phyloP scores from a whole-genome alignment of 2,329 filamentous ascomycete genomes.

The Neurospora sp. region DNA sequence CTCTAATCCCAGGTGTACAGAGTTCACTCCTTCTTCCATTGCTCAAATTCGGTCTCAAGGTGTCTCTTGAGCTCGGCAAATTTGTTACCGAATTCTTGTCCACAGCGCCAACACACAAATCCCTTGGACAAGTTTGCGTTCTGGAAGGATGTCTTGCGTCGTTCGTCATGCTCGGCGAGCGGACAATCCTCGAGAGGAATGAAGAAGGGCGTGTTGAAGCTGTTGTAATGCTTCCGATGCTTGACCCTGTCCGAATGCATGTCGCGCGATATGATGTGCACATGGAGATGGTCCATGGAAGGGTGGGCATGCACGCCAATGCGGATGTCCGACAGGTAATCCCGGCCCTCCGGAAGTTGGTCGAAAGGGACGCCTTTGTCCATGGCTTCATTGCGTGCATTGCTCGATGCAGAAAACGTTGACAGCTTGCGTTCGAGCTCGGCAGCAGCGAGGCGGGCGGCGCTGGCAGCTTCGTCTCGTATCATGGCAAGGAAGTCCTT shows the following conservation, averaged over 20 bases:
- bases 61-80: slow-evolving; percentile 70
- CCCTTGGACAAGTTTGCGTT: slow-evolving; percentile 51
- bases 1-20: neutral
- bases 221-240: slow-evolving; percentile 84
- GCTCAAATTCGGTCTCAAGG: slow-evolving; percentile 46
- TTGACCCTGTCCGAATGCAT: slow-evolving; percentile 62
- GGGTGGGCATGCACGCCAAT: slow-evolving; percentile 79
- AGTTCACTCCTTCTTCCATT: slow-evolving; percentile 34
- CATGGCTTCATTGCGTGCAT: slow-evolving; percentile 54
- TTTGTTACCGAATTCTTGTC: slow-evolving; percentile 58
- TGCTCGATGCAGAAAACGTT: slow-evolving; percentile 50
- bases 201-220: slow-evolving; percentile 79
- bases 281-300: slow-evolving; percentile 84
- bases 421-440: slow-evolving; percentile 67
- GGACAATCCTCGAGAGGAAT: slow-evolving; percentile 73
- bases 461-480: slow-evolving; percentile 46
- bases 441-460: slow-evolving; percentile 56
- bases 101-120: slow-evolving; percentile 79
- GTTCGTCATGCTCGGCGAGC: slow-evolving; percentile 51
- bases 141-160: slow-evolving; percentile 44
- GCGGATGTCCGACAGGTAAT: slow-evolving; percentile 67
- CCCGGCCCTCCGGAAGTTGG: slow-evolving; percentile 57
- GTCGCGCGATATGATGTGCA: slow-evolving; percentile 79
- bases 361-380: slow-evolving; percentile 53
- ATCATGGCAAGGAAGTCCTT: slow-evolving; percentile 56